phyloP scores from a whole-genome alignment of 2,329 filamentous ascomycete species.

The Ophiostoma quercus region DNA sequence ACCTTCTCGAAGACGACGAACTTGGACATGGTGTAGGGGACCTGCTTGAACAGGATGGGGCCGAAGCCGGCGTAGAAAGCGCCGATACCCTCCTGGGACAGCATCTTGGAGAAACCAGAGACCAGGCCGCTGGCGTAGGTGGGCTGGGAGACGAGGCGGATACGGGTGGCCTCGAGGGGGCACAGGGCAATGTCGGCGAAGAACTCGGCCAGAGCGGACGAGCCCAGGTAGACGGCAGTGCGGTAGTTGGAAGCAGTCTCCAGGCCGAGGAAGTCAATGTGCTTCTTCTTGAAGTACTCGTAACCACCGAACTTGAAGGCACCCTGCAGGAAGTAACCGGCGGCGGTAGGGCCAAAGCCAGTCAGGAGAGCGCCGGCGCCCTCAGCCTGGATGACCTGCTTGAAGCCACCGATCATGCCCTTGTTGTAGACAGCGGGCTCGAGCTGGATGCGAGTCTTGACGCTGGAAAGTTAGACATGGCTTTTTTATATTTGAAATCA shows the following conservation, averaged over 20 bases:
- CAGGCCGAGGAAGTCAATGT: constrained; percentile 66
- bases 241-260: constrained; percentile 66
- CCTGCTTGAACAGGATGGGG: constrained; percentile 72
- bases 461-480: constrained; percentile 44
- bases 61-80: constrained; percentile 82
- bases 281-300: constrained; percentile 83
- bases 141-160: constrained; percentile 75
- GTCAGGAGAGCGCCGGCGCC: constrained; percentile 73
- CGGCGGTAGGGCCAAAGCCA: constrained; percentile 70
- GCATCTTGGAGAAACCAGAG: constrained; percentile 68
- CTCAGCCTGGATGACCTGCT: constrained; percentile 68
- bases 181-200: constrained; percentile 70
- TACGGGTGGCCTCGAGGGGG: constrained; percentile 79
- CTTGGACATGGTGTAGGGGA: constrained; percentile 84
- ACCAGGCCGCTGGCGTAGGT: constrained; percentile 69
- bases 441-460: constrained; percentile 84
- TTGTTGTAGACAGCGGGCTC: constrained; percentile 76
- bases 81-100: constrained; percentile 66
- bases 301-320: constrained; percentile 85
- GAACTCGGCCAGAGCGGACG: constrained; percentile 54
- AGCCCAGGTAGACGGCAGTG: constrained; percentile 66
- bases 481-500: too few relatives aligned
- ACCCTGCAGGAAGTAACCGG: constrained; percentile 81
- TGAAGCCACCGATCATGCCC: constrained; percentile 72
- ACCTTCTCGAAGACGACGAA: constrained; percentile 86